phyloP scores from a whole-genome alignment of 108 stramenopile species.

The Skeletonema marinoi region DNA sequence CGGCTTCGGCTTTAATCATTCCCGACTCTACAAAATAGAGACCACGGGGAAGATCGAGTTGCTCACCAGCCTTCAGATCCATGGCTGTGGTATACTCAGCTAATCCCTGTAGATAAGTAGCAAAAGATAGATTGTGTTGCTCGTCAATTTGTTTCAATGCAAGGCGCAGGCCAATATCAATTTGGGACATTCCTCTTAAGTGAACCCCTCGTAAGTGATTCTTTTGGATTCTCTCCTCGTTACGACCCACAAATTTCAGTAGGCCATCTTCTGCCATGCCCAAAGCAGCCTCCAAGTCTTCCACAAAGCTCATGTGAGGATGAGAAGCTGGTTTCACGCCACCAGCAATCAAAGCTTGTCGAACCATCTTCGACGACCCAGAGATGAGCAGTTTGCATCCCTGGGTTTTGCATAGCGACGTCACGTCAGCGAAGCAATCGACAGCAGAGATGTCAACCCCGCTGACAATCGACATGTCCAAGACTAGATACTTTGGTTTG shows the following conservation, averaged over 20 bases:
- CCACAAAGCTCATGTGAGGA: constrained; percentile 50
- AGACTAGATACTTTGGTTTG: constrained; percentile 62
- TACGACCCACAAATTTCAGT: constrained; percentile 41
- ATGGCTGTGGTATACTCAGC: constrained; percentile 41
- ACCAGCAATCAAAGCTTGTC: constrained; percentile 44
- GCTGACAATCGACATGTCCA: constrained; percentile 69
- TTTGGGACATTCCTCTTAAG: constrained; percentile 13
- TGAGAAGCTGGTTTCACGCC: constrained; percentile 62
- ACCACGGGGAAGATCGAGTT: constrained; percentile 49
- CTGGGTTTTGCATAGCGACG: constrained; percentile 49
- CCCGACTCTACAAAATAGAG: constrained; percentile 76
- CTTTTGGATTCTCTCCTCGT: constrained; percentile 35
- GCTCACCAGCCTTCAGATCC: constrained; percentile 44
- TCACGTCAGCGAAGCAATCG: constrained; percentile 67
- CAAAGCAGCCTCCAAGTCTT: constrained; percentile 60
- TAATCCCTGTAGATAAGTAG: constrained; percentile 45
- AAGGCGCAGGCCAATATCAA: constrained; percentile 57
- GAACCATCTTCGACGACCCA: constrained; percentile 49
- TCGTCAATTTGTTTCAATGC: constrained; percentile 65
- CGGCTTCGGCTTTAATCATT: constrained; percentile 46
- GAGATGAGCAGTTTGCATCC: constrained; percentile 60
- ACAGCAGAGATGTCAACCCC: constrained; percentile 77
- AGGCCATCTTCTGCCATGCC: constrained; percentile 73
- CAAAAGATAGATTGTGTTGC: constrained; percentile 52
- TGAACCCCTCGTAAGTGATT: constrained; percentile 18